Base-by-base conservation (phyloP, 2,329 filamentous ascomycete species). In the Capronia americana region DNA sequence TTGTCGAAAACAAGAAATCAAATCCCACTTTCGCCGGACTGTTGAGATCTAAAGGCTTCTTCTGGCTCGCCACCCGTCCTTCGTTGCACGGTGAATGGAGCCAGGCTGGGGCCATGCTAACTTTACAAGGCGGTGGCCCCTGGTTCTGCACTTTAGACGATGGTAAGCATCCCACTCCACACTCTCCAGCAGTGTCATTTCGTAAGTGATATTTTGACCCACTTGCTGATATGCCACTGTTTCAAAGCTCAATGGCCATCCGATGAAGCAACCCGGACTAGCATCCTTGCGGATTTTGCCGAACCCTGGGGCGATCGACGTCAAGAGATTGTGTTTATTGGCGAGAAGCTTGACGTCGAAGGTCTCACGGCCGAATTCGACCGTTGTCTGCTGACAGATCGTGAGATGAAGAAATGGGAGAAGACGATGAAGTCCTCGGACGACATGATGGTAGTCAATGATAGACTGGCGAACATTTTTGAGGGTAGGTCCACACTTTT, bases 291-390 rank as follows among this genome's bases (percentile, higher is more conserved):
- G 34, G 83, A 86, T 64, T 85, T 86, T 60, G 75, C 79, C 32
- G 78, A 77, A 4, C 77, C 78, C 8, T 92, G 88, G 88, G 89
- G 88, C 0, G 90, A 92, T 70, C 82, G 89, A 1, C 81, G 89
- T 1, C 89, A 92, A 74, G 90, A 92, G 75, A 75, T 92, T 6
- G 90, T 92, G 2, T 90, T 92, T 67, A 92, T 92, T 64, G 90
- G 90, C 0, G 88, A 91, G 75, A 82, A 82, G 4, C 80, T 92
- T 14, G 82, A 90, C 57, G 73, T 81, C 1, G 73, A 75, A 4
- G 81, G 79, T 0, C 78, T 92, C 17, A 84, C 82, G 26, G 77
- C 75, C 4, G 74, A 83, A 38, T 75, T 92, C 3, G 86, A 92
- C 71, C 76, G 75, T 1, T 91, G 89, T 71, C 74, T 92, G 26